Evolutionary conservation across 2,329 filamentous ascomycete genomes (phyloP).

Genomic region (Cladosporium sp.): DNA sequence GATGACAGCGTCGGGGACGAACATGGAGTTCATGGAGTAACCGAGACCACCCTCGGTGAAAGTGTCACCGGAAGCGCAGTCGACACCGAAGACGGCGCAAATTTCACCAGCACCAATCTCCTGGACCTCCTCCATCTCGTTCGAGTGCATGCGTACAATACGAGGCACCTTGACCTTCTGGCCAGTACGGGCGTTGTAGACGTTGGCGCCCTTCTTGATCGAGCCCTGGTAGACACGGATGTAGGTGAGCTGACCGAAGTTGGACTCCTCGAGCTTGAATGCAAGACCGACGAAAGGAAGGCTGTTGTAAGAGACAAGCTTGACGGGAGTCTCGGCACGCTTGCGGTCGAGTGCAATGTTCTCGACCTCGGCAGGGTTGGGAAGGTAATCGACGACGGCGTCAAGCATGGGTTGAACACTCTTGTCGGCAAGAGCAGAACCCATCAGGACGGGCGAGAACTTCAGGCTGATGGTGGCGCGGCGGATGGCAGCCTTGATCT

Average conservation of each 20-base stretch:
- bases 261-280: slow-evolving; percentile 98
- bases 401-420: slow-evolving; percentile 95
- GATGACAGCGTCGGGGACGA: slow-evolving; percentile 95
- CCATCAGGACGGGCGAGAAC: slow-evolving; percentile 95
- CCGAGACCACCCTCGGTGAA: slow-evolving; percentile 91
- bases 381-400: slow-evolving; percentile 91
- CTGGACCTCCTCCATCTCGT: slow-evolving; percentile 95
- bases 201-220: slow-evolving; percentile 78
- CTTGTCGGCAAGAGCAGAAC: slow-evolving; percentile 90
- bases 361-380: slow-evolving; percentile 82
- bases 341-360: slow-evolving; percentile 84
- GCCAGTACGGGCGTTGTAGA: slow-evolving; percentile 89
- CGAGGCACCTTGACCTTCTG: slow-evolving; percentile 96
- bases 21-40: slow-evolving; percentile 98
- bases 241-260: slow-evolving; percentile 96
- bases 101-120: slow-evolving; percentile 96
- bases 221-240: slow-evolving; percentile 96
- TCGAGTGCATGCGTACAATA: slow-evolving; percentile 98
- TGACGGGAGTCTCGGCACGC: slow-evolving; percentile 71
- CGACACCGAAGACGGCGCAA: slow-evolving; percentile 95
- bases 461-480: slow-evolving; percentile 82
- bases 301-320: slow-evolving; percentile 87
- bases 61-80: slow-evolving; percentile 95
- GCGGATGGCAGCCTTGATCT: slow-evolving; percentile 90
- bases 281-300: slow-evolving; percentile 92